phyloP scores from a whole-genome alignment of 1,139 yeast genomes.

The Arxiozyma heterogenica region DNA sequence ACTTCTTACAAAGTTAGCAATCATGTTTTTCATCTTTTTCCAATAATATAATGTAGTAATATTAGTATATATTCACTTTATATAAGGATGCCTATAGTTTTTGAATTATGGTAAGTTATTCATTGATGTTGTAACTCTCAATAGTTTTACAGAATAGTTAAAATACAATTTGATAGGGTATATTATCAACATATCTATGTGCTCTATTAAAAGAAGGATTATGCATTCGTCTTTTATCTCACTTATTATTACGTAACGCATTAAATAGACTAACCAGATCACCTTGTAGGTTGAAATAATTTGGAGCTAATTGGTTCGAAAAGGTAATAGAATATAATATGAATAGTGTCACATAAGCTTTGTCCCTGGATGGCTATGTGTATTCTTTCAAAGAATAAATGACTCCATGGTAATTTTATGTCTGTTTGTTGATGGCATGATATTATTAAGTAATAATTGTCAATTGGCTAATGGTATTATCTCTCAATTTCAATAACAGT shows the following conservation, averaged over 20 bases:
- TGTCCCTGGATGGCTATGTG: constrained; percentile 7
- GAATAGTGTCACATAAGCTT: constrained; percentile 3
- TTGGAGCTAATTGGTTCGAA: constrained; percentile 10
- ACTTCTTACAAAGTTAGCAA: too few species aligned
- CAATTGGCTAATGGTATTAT: not conserved
- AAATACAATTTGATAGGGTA: constrained; percentile 8
- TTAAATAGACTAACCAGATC: constrained; percentile 7
- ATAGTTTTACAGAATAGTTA: constrained; percentile 1
- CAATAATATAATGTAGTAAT: too few species aligned
- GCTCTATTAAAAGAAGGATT: constrained; percentile 13
- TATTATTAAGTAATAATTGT: not conserved
- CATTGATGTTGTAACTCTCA: constrained; percentile 6
- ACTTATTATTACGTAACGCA: constrained; percentile 4
- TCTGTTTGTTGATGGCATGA: constrained; percentile 10
- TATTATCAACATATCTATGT: constrained; percentile 13
- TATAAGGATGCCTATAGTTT: too few species aligned
- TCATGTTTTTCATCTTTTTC: too few species aligned
- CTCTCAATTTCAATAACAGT: not conserved
- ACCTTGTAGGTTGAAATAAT: constrained; percentile 10
- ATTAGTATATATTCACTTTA: too few species aligned
- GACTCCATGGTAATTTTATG: not conserved
- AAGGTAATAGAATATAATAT: constrained; percentile 2
- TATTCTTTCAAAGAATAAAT: constrained; percentile 1
- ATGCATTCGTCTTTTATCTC: constrained; percentile 13
- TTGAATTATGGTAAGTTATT: too few species aligned